Conservation (phyloP, 1,284 basidiomycete genomes). For the Porphyrellus sp. region DNA sequence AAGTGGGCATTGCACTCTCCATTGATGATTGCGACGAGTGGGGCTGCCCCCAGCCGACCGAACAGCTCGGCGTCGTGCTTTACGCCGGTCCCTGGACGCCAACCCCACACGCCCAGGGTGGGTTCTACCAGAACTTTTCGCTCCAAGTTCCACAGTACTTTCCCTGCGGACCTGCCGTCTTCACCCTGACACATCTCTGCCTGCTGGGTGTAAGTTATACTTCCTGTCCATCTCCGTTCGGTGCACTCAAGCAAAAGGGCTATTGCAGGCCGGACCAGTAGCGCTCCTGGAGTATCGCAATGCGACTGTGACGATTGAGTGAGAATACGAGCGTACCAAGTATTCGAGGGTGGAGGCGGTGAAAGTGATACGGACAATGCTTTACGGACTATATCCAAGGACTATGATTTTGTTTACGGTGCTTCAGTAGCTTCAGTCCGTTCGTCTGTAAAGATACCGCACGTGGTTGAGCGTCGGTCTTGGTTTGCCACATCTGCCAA, state of each 20-base stretch:
- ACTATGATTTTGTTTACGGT: no score
- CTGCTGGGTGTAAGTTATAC: conserved; percentile 30
- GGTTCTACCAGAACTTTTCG: conserved; percentile 35
- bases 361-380: no score
- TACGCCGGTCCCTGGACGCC: conserved; percentile 33
- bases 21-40: conserved; percentile 19
- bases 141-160: conserved; percentile 14
- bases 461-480: no score
- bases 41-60: conserved; percentile 22
- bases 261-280: conserved; percentile 11
- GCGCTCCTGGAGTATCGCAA: conserved; percentile 8
- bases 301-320: not conserved
- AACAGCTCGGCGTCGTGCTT: conserved; percentile 26
- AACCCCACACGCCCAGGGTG: conserved; percentile 17
- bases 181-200: conserved; percentile 33
- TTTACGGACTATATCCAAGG: no score
- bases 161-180: conserved; percentile 24
- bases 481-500: no score
- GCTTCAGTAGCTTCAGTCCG: no score
- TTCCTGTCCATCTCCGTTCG: not conserved
- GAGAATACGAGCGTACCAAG: no score
- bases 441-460: no score
- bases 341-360: no score
- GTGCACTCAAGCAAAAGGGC: conserved; percentile 3
- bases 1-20: conserved; percentile 34